Base-by-base conservation (phyloP, 2,329 filamentous ascomycete species). In the Fusarium domesticum region DNA sequence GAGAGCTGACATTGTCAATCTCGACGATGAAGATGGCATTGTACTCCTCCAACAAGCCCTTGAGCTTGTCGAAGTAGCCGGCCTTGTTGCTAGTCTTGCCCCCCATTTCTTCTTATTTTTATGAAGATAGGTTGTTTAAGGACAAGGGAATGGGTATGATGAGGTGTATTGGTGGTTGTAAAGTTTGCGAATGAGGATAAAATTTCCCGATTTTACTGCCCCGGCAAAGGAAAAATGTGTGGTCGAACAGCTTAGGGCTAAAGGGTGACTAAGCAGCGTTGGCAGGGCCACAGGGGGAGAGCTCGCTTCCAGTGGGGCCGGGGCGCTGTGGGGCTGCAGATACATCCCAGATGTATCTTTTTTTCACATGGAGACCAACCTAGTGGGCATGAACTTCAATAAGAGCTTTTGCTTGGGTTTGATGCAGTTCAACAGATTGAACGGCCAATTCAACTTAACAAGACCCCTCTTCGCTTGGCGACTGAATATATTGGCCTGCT, bases 121-220 rank as follows among this genome's bases (percentile, higher is more conserved):
- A 59, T 89, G 89, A 93, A 93, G 89, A 87, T 83, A 95, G 90
- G 90, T 88, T 95, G 74, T 96, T 96, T 96, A 91, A 96, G 91
- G 90, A 85, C 83, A 78, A 76, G 69, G 47, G 23, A 12, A 28
- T 28, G n/a, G n/a, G n/a, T 28, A 8, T 28, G 23, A 25, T 16
- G 44, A 48, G 49, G 59, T 60, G 57, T 64, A 41, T 46, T 57
- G 48, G 36, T 56, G 52, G 47, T 56, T 57, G 48, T 51, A 48
- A 50, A 42, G 50, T 37, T 47, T 38, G 40, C 47, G 34, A 50
- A 34, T 42, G 47, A 56, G 51, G 23, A 11, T 38, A 42, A 52
- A 53, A 57, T 55, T 59, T 53, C 48, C 45, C n/a, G n/a, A n/a
- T n/a, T 30, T 42, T 56, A 62, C 62, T 57, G 42, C 39, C 32